These are phyloP conservation scores for Ustilago loliicola DNA, from an alignment of 1,284 basidiomycete genomes.

Conservation along the genomic window DNA sequence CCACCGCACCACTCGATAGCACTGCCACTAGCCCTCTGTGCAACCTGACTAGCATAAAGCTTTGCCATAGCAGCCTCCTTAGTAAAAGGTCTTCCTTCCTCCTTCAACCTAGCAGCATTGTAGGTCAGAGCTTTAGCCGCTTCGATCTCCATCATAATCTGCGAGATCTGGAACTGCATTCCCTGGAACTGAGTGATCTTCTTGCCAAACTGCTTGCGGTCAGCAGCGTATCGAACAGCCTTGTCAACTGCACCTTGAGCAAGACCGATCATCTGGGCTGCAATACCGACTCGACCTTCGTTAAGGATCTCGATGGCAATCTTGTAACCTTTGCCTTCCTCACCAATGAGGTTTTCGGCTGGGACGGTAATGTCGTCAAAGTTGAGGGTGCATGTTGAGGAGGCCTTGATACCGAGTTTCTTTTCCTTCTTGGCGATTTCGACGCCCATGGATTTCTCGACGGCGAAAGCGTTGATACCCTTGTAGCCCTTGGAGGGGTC, in stretches of 20 bases:
- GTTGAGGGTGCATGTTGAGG: conserved; percentile 95
- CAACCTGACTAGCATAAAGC: conserved; percentile 87
- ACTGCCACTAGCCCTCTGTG: conserved; percentile 85
- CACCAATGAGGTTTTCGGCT: conserved; percentile 91
- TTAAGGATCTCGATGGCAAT: conserved; percentile 95
- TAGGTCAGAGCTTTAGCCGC: conserved; percentile 93
- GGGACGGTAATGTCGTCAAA: conserved; percentile 96
- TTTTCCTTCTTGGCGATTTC: conserved; percentile 99
- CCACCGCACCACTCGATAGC: conserved; percentile 99
- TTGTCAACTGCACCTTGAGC: conserved; percentile 97
- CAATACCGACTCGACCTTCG: conserved; percentile 97
- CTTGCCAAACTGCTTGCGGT: conserved; percentile 93
- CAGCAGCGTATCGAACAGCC: conserved; percentile 90
- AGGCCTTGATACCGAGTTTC: conserved; percentile 96
- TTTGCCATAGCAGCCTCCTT: conserved; percentile 95
- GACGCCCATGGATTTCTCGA: conserved; percentile 96
- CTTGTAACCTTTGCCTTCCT: conserved; percentile 95
- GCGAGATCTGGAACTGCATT: conserved; percentile 93
- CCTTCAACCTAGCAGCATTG: conserved; percentile 93
- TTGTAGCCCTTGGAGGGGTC: conserved; percentile 97
- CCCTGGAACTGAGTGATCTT: conserved; percentile 87
- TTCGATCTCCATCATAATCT: conserved; percentile 87
- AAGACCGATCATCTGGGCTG: conserved; percentile 84
- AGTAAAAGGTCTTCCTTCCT: conserved; percentile 91
- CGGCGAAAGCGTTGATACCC: conserved; percentile 97